Evolutionary conservation across 345 rosid species (phyloP).

Genomic region (Ceriops decandra): DNA sequence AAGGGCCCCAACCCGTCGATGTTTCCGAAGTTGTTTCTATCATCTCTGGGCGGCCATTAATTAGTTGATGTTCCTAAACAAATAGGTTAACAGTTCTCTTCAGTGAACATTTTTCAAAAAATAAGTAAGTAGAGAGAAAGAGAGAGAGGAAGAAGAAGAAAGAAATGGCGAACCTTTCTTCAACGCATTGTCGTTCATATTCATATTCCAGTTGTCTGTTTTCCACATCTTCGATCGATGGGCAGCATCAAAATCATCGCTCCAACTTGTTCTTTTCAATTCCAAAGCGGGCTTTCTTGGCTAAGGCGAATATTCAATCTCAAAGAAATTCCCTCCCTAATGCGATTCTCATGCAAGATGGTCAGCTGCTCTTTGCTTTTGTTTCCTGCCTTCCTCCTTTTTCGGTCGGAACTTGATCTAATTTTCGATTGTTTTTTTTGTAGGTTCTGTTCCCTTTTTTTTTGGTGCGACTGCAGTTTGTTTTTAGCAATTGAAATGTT

Average conservation of each 20-base stretch:
- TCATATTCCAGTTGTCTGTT: slow-evolving; percentile 18
- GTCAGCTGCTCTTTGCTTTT: slow-evolving; percentile 11
- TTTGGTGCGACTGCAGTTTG: no score
- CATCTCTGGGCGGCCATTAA: no score
- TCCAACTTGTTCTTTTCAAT: slow-evolving; percentile 21
- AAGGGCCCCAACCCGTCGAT: slow-evolving; percentile 53
- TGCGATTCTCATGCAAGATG: slow-evolving; percentile 42
- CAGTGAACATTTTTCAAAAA: no score
- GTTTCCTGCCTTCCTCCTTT: not conserved
- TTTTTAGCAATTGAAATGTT: no score
- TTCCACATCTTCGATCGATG: slow-evolving; percentile 22
- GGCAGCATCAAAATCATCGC: slow-evolving; percentile 22
- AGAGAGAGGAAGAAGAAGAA: not conserved
- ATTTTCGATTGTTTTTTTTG: slow-evolving; percentile 9
- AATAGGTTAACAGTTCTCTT: no score
- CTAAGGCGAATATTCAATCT: slow-evolving; percentile 43
- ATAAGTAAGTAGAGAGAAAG: no score
- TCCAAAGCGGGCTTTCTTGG: slow-evolving; percentile 24
- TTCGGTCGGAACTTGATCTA: slow-evolving; percentile 30
- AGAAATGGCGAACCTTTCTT: slow-evolving; percentile 59
- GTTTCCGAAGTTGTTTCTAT: slow-evolving; percentile 39
- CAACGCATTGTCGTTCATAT: slow-evolving; percentile 41
- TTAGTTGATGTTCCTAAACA: no score
- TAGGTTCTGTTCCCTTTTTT: no score
- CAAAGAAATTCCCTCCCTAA: slow-evolving; percentile 31